phyloP scores from a whole-genome alignment of 176 grass and related monocot genomes.

The Cenchrus fungigraminus region DNA sequence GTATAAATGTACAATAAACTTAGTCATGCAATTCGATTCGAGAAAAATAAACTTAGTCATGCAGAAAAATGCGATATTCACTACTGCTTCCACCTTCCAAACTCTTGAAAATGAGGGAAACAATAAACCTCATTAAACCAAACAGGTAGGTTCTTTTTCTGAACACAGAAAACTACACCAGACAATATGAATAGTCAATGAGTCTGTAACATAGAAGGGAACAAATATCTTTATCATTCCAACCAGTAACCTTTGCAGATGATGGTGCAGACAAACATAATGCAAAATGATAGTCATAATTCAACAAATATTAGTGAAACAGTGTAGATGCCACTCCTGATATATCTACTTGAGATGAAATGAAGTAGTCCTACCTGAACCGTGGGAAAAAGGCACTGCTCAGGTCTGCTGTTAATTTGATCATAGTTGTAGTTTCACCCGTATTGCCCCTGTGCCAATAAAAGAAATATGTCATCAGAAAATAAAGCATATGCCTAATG shows the following conservation, averaged over 20 bases:
- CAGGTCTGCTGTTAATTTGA: constrained; percentile 69
- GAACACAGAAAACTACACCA: neutral
- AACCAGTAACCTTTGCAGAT: constrained; percentile 21
- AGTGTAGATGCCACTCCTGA: neutral
- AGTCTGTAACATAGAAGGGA: neutral
- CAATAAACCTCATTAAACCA: constrained; percentile 9
- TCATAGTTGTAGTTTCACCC: constrained; percentile 30
- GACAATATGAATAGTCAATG: constrained; percentile 21
- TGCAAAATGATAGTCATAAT: constrained; percentile 21
- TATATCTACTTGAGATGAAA: constrained; percentile 13
- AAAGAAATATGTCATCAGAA: constrained; percentile 46
- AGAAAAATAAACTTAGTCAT: neutral
- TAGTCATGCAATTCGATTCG: neutral
- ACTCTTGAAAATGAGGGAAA: constrained; percentile 23
- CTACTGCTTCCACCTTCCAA: neutral
- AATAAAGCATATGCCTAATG: constrained; percentile 31
- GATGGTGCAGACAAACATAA: neutral
- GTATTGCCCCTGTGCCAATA: constrained; percentile 43
- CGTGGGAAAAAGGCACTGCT: constrained; percentile 87
- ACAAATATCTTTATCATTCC: neutral
- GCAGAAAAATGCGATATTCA: neutral
- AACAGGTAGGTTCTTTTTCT: constrained; percentile 15
- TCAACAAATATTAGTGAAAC: neutral
- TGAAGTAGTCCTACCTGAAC: constrained; percentile 68
- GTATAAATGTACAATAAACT: constrained; percentile 14